Evolutionary conservation across 768 basidiomycete genomes (phyloP), one percentile per base, ranked within the genome.

Genomic region (Amanita muscaria): DNA sequence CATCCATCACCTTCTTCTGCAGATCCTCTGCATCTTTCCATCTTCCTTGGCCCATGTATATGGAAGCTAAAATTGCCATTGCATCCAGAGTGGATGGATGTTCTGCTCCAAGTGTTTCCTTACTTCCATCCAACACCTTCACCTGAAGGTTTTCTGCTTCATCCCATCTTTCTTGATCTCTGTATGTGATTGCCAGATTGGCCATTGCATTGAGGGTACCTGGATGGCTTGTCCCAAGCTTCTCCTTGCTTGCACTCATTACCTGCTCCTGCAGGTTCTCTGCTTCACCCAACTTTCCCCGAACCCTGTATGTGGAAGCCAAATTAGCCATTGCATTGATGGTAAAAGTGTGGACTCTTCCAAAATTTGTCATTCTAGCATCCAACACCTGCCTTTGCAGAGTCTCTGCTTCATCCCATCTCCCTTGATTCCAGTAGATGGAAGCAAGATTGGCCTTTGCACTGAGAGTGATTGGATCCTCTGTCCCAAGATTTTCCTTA

Each of bases 201-300:
- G n/a, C n/a, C n/a, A n/a, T n/a, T n/a, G n/a, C n/a, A n/a, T n/a
- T n/a, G n/a, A n/a, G n/a, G n/a, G n/a, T n/a, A n/a, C n/a, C n/a
- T n/a, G 31, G 34, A 33, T 49, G 35, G 31, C 39, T 36, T 29
- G 34, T 18, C 16, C 45, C 48, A 18, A 47, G 32, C 34, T 43
- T 31, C 25, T 8, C 19, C 23, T 43, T 48, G 14, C 44, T 33
- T 3, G 11, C 23, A 9, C 36, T 33, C 34, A 33, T 48, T 9
- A 32, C 30, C 24, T 48, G 40, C 16, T 30, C 29, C 2, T 23
- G 38, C 25, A 39, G 14, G 12, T 39, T n/a, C 11, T 40, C 46
- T 42, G 46, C 19, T 9, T 18, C n/a, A n/a, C n/a, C n/a, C n/a
- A n/a, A n/a, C n/a, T n/a, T n/a, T n/a, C n/a, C n/a, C n/a, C n/a